Base-by-base conservation (phyloP, 371 early-diverging fungal genomes). In the Mucor racemosus region DNA sequence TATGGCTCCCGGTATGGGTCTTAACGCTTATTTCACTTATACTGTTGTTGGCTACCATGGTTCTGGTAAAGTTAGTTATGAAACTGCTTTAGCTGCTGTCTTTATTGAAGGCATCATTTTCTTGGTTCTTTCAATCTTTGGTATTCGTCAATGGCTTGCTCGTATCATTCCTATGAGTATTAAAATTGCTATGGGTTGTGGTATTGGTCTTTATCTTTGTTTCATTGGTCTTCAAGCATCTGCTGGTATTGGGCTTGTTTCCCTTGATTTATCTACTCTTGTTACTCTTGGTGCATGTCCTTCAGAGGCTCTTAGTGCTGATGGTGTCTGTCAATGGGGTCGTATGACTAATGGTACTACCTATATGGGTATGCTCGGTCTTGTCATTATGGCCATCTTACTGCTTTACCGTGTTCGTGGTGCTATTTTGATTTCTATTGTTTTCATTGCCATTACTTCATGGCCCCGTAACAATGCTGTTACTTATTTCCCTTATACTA, bases 21-120 rank as follows among this genome's bases (percentile, higher is more conserved):
- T 92, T 42, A 92, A 90, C 66, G 92, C 92, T 48, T 94, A 92
- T 69, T 92, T 94, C 71, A 87, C 92, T 1, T 93, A 92, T 67
- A 91, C 87, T 0, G 91, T 92, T 9, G 91, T 93, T 21, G 94
- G 92, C 8, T 91, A 79, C 67, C 91, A 90, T 61, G 92, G 94
- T 1, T 76, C 86, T 36, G 90, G 90, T 48, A 88, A 86, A 54
- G 84, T 93, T 31, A 62, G 76, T 6, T 94, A 90, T 68, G 68
- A 86, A 62, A 90, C 88, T 15, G 92, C 92, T 7, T 71, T 94
- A 36, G 86, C 90, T 19, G 93, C 92, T 19, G 92, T 94, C 57
- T 89, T 91, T 64, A 85, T 94, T 60, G 94, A 94, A 78, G 93
- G 93, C 7, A 66, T 92, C 36, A 81, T 93, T 46, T 94, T 93